Percentiles rank a stretch among this genome's conserved stretches.
Evolutionary conservation across 441 rosid species (phyloP).

Genomic region (Erysimum pusillum): DNA sequence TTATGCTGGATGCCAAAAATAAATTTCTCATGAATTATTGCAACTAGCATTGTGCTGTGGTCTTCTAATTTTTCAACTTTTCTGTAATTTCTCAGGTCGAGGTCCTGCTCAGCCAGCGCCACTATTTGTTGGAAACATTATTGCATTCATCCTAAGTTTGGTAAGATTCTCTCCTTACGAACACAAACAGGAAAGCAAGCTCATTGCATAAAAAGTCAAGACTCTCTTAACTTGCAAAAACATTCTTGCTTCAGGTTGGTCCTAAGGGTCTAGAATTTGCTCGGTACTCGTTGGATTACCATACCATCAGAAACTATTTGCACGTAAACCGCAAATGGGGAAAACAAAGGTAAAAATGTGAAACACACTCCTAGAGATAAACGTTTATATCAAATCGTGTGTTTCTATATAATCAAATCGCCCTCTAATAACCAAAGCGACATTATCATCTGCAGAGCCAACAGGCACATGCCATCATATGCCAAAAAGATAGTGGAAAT

Average conservation of each 20-base stretch:
- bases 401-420: neutral
- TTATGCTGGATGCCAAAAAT: neutral
- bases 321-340: conserved; percentile 86
- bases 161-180: conserved; percentile 53
- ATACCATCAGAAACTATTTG: conserved; percentile 91
- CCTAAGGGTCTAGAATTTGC: conserved; percentile 98
- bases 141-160: conserved; percentile 82
- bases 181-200: conserved; percentile 23
- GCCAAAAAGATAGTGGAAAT: conserved; percentile 82
- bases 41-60: conserved; percentile 16
- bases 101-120: conserved; percentile 97
- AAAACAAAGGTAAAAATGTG: conserved; percentile 66
- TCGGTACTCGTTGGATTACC: conserved; percentile 93
- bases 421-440: conserved; percentile 22
- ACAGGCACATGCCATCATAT: conserved; percentile 79
- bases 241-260: conserved; percentile 67
- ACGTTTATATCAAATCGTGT: neutral
- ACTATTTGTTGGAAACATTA: conserved; percentile 76
- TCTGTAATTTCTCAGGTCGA: conserved; percentile 58
- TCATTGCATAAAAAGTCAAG: conserved; percentile 31
- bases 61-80: neutral
- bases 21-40: conserved; percentile 3
- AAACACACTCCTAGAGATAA: conserved; percentile 13
- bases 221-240: conserved; percentile 23
- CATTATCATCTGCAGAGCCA: conserved; percentile 67